These are phyloP conservation scores for Waltiozyma sp. DNA, from an alignment of 1,139 yeast genomes.

Conservation along the genomic window DNA sequence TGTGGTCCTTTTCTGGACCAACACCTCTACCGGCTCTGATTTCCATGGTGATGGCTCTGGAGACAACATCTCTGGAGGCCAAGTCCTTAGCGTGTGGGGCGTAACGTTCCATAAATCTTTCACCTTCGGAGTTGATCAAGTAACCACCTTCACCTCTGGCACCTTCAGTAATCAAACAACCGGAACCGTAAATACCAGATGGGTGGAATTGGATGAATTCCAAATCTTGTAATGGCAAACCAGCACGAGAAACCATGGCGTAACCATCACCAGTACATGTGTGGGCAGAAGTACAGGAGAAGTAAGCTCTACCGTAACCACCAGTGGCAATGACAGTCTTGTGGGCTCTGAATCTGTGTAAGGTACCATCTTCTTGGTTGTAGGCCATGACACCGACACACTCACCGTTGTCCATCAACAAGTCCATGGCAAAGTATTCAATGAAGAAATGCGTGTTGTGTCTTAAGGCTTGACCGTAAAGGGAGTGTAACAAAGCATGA, in stretches of 20 bases:
- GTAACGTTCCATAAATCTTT: conserved; percentile 98
- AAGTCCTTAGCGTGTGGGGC: conserved; percentile 98
- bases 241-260: conserved; percentile 98
- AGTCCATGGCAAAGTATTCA: conserved; percentile 92
- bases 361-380: conserved; percentile 97
- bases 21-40: conserved; percentile 99
- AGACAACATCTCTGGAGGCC: conserved; percentile 97
- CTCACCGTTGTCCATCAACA: conserved; percentile 90
- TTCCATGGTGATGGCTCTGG: conserved; percentile 97
- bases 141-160: conserved; percentile 99
- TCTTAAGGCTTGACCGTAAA: conserved; percentile 93
- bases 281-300: conserved; percentile 98
- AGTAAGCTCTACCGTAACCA: conserved; percentile 97
- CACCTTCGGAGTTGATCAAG: conserved; percentile 93
- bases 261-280: conserved; percentile 99
- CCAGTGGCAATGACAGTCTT: conserved; percentile 96
- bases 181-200: conserved; percentile 98
- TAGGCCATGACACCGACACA: conserved; percentile 96
- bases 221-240: conserved; percentile 93
- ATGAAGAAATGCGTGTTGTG: conserved; percentile 97
- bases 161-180: conserved; percentile 97
- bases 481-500: conserved; percentile 89
- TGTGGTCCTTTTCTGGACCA: conserved; percentile 92
- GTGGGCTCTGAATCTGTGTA: conserved; percentile 95
- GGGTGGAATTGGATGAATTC: conserved; percentile 99